Evolutionary conservation across 345 rosid genomes (phyloP).

Genomic region (Pugionium dolabratum): DNA sequence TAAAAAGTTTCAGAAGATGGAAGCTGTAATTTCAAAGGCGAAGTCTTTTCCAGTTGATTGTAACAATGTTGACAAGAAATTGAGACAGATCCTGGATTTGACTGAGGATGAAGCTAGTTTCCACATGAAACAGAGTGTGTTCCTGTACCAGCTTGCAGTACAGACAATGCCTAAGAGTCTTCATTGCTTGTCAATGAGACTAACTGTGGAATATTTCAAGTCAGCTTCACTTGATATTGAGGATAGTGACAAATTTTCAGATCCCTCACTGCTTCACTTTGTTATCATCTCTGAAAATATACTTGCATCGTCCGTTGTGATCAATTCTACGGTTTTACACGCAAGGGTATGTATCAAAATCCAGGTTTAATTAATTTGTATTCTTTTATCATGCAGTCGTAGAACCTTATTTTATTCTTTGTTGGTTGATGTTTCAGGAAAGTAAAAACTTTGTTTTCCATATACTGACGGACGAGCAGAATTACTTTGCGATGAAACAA

Average conservation of each 20-base stretch:
- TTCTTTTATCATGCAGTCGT: not conserved
- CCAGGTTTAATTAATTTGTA: constrained; percentile 24
- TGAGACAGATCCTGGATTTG: constrained; percentile 87
- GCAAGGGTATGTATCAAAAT: constrained; percentile 54
- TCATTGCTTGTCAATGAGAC: constrained; percentile 86
- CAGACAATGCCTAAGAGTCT: constrained; percentile 96
- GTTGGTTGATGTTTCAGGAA: constrained; percentile 64
- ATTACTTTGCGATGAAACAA: constrained; percentile 79
- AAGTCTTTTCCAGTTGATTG: constrained; percentile 73
- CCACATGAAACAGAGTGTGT: constrained; percentile 79
- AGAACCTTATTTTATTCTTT: constrained; percentile 28
- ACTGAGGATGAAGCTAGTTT: constrained; percentile 91
- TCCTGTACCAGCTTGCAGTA: constrained; percentile 78
- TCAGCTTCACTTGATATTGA: constrained; percentile 49
- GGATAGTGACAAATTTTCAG: constrained; percentile 57
- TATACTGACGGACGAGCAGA: constrained; percentile 83
- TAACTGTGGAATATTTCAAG: constrained; percentile 85
- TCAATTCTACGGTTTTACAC: constrained; percentile 76
- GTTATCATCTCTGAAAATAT: constrained; percentile 80
- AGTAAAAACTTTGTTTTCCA: constrained; percentile 79
- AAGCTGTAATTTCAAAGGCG: constrained; percentile 68
- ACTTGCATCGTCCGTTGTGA: constrained; percentile 85
- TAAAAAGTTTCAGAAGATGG: constrained; percentile 64
- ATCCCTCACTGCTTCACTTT: constrained; percentile 68
- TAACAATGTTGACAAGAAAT: constrained; percentile 85